phyloP scores from a whole-genome alignment of 148 eudicot genomes.

The Gaultheria prostrata region DNA sequence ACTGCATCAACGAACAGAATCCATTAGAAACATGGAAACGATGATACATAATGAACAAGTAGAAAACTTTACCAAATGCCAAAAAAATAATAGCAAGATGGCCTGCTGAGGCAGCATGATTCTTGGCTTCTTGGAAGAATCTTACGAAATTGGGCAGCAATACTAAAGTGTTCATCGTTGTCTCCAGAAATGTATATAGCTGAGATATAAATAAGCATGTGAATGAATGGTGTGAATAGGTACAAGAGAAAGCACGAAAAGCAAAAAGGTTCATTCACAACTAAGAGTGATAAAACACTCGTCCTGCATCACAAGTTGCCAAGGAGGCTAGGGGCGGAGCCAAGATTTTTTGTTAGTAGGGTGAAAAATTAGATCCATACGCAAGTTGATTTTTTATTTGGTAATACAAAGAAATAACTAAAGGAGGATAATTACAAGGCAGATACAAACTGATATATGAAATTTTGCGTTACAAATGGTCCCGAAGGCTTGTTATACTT shows the following conservation, averaged over 20 bases:
- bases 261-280: neutral
- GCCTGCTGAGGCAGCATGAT: constrained; percentile 55
- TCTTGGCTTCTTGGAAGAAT: constrained; percentile 55
- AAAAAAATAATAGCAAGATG: constrained; percentile 69
- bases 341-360: no score
- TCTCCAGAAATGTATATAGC: constrained; percentile 81
- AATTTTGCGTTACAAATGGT: no score
- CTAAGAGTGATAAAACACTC: neutral
- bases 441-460: no score
- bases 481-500: no score
- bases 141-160: constrained; percentile 66
- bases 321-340: no score
- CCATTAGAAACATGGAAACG: constrained; percentile 41
- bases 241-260: constrained; percentile 2
- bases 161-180: constrained; percentile 61
- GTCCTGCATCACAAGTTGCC: neutral
- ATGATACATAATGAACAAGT: constrained; percentile 25
- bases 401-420: no score
- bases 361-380: no score
- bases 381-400: no score
- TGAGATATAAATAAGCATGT: constrained; percentile 25
- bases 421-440: no score
- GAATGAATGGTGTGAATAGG: constrained; percentile 8
- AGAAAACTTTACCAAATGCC: constrained; percentile 62
- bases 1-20: constrained; percentile 75